phyloP scores from a whole-genome alignment of 1,284 basidiomycete species.

The Fistulinella staudtii region DNA sequence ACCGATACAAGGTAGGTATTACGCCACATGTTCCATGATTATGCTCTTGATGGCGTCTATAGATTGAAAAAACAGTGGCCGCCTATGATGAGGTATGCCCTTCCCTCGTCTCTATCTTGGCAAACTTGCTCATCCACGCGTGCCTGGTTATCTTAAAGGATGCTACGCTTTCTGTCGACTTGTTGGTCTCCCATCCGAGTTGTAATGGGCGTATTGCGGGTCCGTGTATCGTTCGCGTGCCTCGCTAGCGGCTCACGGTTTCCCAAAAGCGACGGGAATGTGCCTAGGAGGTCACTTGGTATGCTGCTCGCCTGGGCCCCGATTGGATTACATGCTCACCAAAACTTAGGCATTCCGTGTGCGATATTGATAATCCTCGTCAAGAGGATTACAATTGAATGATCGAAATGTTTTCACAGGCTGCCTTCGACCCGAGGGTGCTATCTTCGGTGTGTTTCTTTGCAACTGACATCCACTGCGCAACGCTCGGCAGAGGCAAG shows the following conservation, averaged over 20 bases:
- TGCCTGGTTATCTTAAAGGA: slow-evolving; percentile 49
- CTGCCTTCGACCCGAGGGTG: slow-evolving; percentile 83
- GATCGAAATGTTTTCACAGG: slow-evolving; percentile 35
- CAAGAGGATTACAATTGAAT: slow-evolving; percentile 54
- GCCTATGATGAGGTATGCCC: slow-evolving; percentile 79
- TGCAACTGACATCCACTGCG: slow-evolving; percentile 85
- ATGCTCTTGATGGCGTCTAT: slow-evolving; percentile 8
- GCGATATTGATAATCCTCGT: slow-evolving; percentile 6
- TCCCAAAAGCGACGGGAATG: slow-evolving; percentile 69
- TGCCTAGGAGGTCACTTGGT: slow-evolving; percentile 83
- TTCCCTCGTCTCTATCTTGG: background rate
- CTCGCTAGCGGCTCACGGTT: background rate
- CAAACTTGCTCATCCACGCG: too few species aligned
- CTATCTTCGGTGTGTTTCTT: slow-evolving; percentile 88
- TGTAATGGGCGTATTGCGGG: slow-evolving; percentile 89
- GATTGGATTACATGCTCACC: slow-evolving; percentile 15
- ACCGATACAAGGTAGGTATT: slow-evolving; percentile 68
- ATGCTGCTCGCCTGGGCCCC: too few species aligned
- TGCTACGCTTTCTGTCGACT: slow-evolving; percentile 69
- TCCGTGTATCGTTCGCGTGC: slow-evolving; percentile 32
- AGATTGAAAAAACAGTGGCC: slow-evolving; percentile 82
- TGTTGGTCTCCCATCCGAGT: slow-evolving; percentile 67
- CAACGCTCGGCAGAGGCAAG: slow-evolving; percentile 82
- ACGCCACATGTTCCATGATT: background rate
- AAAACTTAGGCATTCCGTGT: slow-evolving; percentile 21